A percentile compares a stretch with the other conserved stretches of the same genome.
Conservation (phyloP, 1,139 yeast species). For the Saccharomycopsis hybrid region DNA sequence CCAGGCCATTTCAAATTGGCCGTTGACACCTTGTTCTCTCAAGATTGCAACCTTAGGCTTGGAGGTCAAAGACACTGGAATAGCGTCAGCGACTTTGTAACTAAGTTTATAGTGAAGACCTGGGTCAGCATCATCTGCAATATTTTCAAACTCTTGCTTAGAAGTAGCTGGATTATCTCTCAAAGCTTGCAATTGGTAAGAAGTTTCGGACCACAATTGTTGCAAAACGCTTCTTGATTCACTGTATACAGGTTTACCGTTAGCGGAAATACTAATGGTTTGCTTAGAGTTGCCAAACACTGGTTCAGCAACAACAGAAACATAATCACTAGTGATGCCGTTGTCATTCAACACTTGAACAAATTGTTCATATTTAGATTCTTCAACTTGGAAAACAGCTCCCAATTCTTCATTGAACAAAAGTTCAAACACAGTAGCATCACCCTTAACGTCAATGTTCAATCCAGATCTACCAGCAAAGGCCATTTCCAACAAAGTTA, state of each 20-base stretch:
- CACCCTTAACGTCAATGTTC: slow-evolving; percentile 34
- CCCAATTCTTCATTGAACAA: slow-evolving; percentile 93
- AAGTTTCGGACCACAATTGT: slow-evolving; percentile 81
- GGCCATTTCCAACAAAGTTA: slow-evolving; percentile 89
- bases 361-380: slow-evolving; percentile 49
- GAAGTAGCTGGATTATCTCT: slow-evolving; percentile 94
- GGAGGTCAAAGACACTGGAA: slow-evolving; percentile 30
- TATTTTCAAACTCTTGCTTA: slow-evolving; percentile 72
- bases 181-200: slow-evolving; percentile 81
- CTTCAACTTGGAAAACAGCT: slow-evolving; percentile 83
- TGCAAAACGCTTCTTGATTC: slow-evolving; percentile 68
- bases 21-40: slow-evolving; percentile 98
- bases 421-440: slow-evolving; percentile 38
- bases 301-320: slow-evolving; percentile 66
- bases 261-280: slow-evolving; percentile 41
- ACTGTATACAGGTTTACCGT: slow-evolving; percentile 41
- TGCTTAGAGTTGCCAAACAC: slow-evolving; percentile 46
- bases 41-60: slow-evolving; percentile 91
- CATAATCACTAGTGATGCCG: slow-evolving; percentile 51
- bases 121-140: slow-evolving; percentile 79
- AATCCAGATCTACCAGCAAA: slow-evolving; percentile 92
- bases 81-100: slow-evolving; percentile 48
- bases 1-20: slow-evolving; percentile 99
- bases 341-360: slow-evolving; percentile 44
- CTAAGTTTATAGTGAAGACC: slow-evolving; percentile 82